Evolutionary conservation across 176 grass and related monocot genomes (phyloP).

Genomic region (Chloris gayana): DNA sequence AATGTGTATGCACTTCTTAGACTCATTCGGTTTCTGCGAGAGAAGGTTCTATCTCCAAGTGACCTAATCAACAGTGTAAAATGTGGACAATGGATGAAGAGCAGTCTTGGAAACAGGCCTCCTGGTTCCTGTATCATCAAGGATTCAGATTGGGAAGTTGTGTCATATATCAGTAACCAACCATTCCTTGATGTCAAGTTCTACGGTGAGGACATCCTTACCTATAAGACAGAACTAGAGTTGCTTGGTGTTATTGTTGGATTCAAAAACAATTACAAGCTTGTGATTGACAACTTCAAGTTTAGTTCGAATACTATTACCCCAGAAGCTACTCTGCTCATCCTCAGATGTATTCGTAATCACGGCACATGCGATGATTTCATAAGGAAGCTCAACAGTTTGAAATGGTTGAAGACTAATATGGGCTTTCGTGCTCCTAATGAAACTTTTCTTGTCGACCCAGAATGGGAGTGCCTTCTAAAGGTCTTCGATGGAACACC

Average conservation of each 20-base stretch:
- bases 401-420: constrained; percentile 65
- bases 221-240: constrained; percentile 57
- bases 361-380: constrained; percentile 19
- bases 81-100: constrained; percentile 60
- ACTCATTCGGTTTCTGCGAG: constrained; percentile 62
- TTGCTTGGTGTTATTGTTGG: constrained; percentile 64
- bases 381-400: constrained; percentile 37
- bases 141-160: constrained; percentile 50
- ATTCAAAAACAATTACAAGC: constrained; percentile 43
- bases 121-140: constrained; percentile 48
- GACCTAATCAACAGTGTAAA: constrained; percentile 51
- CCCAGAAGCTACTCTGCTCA: constrained; percentile 50
- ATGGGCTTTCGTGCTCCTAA: constrained; percentile 54
- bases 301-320: constrained; percentile 47
- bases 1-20: constrained; percentile 60
- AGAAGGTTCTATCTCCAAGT: constrained; percentile 41
- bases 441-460: constrained; percentile 50
- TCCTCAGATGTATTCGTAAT: constrained; percentile 58
- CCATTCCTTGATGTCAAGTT: constrained; percentile 64
- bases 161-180: constrained; percentile 44
- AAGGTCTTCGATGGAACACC: constrained; percentile 42
- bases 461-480: constrained; percentile 57
- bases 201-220: constrained; percentile 46
- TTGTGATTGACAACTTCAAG: constrained; percentile 61
- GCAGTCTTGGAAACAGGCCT: constrained; percentile 35